Base-by-base conservation (phyloP, 2,329 filamentous ascomycete genomes). In the Remersonia thermophila region DNA sequence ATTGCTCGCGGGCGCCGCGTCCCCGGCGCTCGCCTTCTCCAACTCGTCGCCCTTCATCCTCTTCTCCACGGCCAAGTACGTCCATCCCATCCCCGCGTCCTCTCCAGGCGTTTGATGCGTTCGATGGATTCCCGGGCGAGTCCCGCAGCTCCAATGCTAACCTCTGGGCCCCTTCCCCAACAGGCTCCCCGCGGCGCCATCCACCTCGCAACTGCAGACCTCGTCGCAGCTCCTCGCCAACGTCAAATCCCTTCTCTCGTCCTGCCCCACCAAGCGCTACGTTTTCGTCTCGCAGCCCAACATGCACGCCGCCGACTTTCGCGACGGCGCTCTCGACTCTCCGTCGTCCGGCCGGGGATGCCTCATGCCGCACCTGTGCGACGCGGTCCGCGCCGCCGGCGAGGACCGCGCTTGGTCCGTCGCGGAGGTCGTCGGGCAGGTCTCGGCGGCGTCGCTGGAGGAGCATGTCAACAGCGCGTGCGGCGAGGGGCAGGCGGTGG, bases 21-120 rank as follows among this genome's bases (percentile, higher is more conserved):
- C 69, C 30, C 35, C 38, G 30, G 47, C 40, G 36, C 64, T 75
- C 43, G 87, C 84, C 17, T 91, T 94, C 57, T 77, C 74, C 44
- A 80, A 94, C 59, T 85, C 87, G 2, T 87, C 84, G 37, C 89
- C 91, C 13, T 91, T 94, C 59, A 72, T 94, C 55, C 64, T 95
- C 47, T 80, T 93, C 57, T 95, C 89, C 23, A 89, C 80, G 31
- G 72, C 80, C 44, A 66, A 78, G 87, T 94, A 78, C 52, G 79
- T 53, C 36, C 42, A 30, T 33, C 30, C 23, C 28, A 13, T 20
- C 15, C 20, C 13, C 30, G 6, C 13, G 13, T 32, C 29, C 15
- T n/a, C n/a, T n/a, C n/a, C n/a, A n/a, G n/a, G n/a, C n/a, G n/a
- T n/a, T n/a, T n/a, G n/a, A n/a, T n/a, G n/a, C n/a, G n/a, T n/a